Conservation (phyloP, 1,284 basidiomycete genomes). For the Boletus holoroseus region DNA sequence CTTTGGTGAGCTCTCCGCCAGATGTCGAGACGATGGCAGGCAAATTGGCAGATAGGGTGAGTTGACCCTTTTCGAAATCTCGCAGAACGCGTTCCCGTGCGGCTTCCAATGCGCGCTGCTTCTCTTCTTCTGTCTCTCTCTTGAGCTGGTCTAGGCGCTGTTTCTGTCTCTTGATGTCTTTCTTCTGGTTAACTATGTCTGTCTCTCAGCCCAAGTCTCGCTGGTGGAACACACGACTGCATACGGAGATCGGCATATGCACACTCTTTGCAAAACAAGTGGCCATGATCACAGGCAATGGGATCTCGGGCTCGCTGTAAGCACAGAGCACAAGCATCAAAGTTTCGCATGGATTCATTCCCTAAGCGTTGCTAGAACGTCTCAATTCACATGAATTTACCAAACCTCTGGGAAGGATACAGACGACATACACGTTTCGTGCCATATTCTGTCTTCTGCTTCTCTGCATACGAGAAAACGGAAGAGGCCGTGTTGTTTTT, state of each 20-base stretch:
- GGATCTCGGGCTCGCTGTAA: conserved; percentile 75
- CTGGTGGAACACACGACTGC: conserved; percentile 24
- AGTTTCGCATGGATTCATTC: conserved; percentile 83
- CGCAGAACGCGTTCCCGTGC: conserved; percentile 79
- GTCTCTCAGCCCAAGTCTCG: conserved; percentile 6
- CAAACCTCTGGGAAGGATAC: background rate
- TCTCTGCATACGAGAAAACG: conserved; percentile 82
- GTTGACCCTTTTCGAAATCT: conserved; percentile 82
- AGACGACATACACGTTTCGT: conserved; percentile 56
- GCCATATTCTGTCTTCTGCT: conserved; percentile 78
- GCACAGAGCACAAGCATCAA: conserved; percentile 84
- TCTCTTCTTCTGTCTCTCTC: conserved; percentile 72
- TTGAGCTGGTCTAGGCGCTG: conserved; percentile 66
- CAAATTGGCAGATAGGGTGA: conserved; percentile 50
- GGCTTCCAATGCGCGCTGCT: conserved; percentile 54
- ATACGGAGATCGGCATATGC: conserved; percentile 69
- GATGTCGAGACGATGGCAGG: conserved; percentile 36
- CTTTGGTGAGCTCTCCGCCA: conserved; percentile 30
- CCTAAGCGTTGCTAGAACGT: conserved; percentile 70
- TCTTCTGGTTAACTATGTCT: conserved; percentile 73
- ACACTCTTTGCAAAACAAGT: conserved; percentile 89
- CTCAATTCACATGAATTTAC: conserved; percentile 6
- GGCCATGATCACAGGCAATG: conserved; percentile 76
- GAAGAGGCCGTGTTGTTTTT: conserved; percentile 86
- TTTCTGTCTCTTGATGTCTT: conserved; percentile 83